A percentile compares a stretch with the other conserved stretches of the same genome.
These are phyloP conservation scores for Fusarium succisae DNA, from an alignment of 2,329 filamentous ascomycete genomes.

Conservation along the genomic window DNA sequence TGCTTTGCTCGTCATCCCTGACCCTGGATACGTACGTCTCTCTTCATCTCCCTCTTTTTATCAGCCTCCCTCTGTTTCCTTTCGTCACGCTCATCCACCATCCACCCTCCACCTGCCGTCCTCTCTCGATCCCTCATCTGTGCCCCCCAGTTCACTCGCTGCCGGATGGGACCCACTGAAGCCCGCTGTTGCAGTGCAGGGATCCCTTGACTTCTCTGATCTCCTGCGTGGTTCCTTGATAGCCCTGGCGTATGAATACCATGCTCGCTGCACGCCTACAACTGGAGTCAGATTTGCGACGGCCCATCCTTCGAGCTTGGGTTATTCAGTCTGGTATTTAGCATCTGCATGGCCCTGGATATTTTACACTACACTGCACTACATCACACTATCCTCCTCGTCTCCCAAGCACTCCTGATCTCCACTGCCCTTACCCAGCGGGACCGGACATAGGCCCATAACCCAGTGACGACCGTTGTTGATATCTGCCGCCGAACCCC, in stretches of 20 bases:
- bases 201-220: constrained; percentile 37
- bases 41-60: constrained; percentile 32
- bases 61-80: constrained; percentile 19
- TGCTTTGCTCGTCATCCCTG: constrained; percentile 31
- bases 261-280: constrained; percentile 39
- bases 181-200: constrained; percentile 37
- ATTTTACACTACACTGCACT: constrained; percentile 13
- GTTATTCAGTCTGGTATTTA: constrained; percentile 26
- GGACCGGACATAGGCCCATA: constrained; percentile 21
- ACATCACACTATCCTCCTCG: background rate
- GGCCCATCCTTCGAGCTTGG: constrained; percentile 13
- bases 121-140: constrained; percentile 19
- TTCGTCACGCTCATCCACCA: constrained; percentile 11
- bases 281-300: constrained; percentile 40
- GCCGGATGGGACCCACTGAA: constrained; percentile 39
- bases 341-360: constrained; percentile 33
- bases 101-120: constrained; percentile 16
- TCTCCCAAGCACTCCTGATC: constrained; percentile 16
- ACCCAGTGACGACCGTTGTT: constrained; percentile 13
- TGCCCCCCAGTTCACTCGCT: constrained; percentile 23
- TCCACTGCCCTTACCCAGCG: constrained; percentile 33
- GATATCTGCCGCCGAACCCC: constrained; percentile 31
- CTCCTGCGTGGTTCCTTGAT: constrained; percentile 40
- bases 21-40: constrained; percentile 24
- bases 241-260: constrained; percentile 31